Evolutionary conservation across 768 basidiomycete species (phyloP).

Genomic region (Galerina sulciceps): DNA sequence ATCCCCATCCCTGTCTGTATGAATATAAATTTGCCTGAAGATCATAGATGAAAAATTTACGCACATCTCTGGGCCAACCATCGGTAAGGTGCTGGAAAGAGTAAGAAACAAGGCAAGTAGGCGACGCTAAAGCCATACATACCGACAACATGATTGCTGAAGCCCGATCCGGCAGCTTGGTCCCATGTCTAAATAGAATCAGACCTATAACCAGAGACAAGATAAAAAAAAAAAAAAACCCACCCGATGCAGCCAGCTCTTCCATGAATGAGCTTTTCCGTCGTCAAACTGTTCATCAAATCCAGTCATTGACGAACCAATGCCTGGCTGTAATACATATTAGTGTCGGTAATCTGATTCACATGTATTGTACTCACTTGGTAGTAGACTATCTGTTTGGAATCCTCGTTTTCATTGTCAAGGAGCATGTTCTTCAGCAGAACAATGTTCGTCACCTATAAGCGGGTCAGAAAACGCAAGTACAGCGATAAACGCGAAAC

Average conservation of each 20-base stretch:
- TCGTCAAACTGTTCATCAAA: background rate
- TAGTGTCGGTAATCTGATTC: background rate
- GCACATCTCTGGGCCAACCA: background rate
- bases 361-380: background rate
- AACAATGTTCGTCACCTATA: background rate
- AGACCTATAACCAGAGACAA: background rate
- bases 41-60: background rate
- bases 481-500: no score
- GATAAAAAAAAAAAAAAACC: background rate
- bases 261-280: background rate
- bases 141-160: background rate
- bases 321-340: background rate
- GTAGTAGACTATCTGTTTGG: background rate
- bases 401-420: background rate
- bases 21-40: background rate
- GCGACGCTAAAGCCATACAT: background rate
- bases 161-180: background rate
- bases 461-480: background rate
- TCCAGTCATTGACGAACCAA: background rate
- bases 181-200: background rate
- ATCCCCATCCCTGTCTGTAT: constrained; percentile 3
- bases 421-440: background rate
- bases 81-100: background rate
- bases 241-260: background rate
- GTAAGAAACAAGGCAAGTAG: background rate